phyloP scores from a whole-genome alignment of 441 rosid species.

The Corymbia citriodora region DNA sequence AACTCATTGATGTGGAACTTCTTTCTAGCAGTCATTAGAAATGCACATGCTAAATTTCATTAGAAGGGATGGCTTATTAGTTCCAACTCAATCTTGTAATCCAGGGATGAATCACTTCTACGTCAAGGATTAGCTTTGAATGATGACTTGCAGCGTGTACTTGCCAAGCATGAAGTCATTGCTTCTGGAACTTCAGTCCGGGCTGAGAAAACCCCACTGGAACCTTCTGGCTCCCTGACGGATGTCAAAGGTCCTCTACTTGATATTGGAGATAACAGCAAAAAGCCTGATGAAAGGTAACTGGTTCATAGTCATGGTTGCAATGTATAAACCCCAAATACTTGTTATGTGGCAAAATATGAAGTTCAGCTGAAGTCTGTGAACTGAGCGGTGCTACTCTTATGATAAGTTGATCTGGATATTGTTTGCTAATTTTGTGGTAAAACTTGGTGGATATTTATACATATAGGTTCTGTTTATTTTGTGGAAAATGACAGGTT shows the following conservation, averaged over 20 bases:
- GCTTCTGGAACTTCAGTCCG: constrained; percentile 59
- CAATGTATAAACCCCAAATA: not conserved
- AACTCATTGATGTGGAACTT: not conserved
- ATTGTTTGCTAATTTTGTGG: not conserved
- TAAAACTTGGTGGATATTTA: not conserved
- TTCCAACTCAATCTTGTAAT: not conserved
- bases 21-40: not conserved
- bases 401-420: not conserved
- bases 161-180: constrained; percentile 83
- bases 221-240: constrained; percentile 45
- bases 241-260: constrained; percentile 62
- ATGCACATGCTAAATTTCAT: not conserved
- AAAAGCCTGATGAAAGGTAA: constrained; percentile 50
- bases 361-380: not conserved
- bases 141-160: constrained; percentile 95
- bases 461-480: not conserved
- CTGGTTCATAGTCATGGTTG: not conserved
- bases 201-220: constrained; percentile 47
- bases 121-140: constrained; percentile 87
- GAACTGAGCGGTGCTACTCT: not conserved
- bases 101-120: constrained; percentile 90
- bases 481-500: not conserved
- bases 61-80: not conserved
- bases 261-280: constrained; percentile 61
- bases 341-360: not conserved